Evolutionary conservation across 2,329 filamentous ascomycete genomes (phyloP).

Genomic region (Apiospora arundinis): DNA sequence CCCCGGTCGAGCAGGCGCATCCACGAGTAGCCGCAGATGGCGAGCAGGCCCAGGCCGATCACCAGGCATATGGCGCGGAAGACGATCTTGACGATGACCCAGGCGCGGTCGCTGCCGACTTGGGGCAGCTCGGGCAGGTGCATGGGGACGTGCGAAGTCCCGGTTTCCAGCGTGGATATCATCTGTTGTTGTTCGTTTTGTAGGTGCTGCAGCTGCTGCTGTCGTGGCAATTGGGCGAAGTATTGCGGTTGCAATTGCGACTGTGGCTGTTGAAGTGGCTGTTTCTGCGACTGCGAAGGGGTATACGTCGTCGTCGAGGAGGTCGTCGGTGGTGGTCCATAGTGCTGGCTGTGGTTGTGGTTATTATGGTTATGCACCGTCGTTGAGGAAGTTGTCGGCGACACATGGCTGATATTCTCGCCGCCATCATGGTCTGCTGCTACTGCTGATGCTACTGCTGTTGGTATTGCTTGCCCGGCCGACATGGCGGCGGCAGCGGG

Average conservation of each 20-base stretch:
- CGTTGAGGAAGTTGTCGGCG: not conserved
- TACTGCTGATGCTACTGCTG: no score
- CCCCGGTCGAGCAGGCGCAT: no score
- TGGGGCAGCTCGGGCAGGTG: conserved; percentile 28
- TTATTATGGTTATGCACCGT: not conserved
- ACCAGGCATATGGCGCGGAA: conserved; percentile 28
- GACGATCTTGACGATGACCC: conserved; percentile 35
- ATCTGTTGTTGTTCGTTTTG: no score
- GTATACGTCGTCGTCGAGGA: not conserved
- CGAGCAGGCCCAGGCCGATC: conserved; percentile 25
- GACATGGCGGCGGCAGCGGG: conserved; percentile 4
- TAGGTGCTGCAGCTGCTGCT: no score
- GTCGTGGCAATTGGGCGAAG: no score
- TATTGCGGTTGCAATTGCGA: not conserved
- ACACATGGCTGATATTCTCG: no score
- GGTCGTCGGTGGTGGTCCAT: not conserved
- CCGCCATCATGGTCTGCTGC: no score
- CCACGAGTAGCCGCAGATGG: conserved; percentile 23
- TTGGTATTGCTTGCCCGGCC: not conserved
- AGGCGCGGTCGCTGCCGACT: conserved; percentile 30
- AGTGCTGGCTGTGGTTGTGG: no score
- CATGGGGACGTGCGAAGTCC: no score
- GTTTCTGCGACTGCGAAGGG: not conserved
- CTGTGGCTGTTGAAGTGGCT: not conserved
- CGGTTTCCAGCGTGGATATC: no score